A percentile compares a stretch with the other conserved stretches of the same genome.
phyloP scores from a whole-genome alignment of 78 protist species.

The Isochrysis galbana region DNA sequence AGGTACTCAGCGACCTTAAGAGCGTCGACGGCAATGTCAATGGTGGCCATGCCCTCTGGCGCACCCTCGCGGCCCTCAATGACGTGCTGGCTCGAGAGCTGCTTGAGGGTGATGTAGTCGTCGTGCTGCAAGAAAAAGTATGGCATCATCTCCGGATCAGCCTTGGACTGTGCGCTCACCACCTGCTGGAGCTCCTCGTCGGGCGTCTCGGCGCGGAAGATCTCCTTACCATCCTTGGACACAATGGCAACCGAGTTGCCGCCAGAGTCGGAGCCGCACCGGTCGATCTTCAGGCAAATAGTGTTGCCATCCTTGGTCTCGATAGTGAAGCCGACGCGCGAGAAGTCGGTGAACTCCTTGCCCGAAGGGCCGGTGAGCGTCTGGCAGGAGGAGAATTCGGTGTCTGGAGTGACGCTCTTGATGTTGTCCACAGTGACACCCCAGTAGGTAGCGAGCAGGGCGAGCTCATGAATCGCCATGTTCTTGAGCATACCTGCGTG shows the following conservation, averaged over 20 bases:
- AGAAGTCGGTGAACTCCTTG: conserved; percentile 16
- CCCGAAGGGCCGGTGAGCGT: not conserved
- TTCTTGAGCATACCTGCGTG: not conserved
- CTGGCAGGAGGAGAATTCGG: not conserved
- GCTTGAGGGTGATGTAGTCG: conserved; percentile 17
- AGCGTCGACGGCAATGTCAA: not conserved
- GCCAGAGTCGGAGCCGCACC: not conserved
- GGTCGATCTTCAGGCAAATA: not conserved
- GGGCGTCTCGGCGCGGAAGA: conserved; percentile 10
- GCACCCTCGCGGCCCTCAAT: not conserved
- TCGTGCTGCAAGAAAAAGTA: conserved; percentile 23
- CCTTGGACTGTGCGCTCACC: not conserved
- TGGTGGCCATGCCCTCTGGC: conserved; percentile 22
- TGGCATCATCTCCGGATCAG: conserved; percentile 13
- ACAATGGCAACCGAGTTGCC: conserved; percentile 9
- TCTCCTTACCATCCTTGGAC: not conserved
- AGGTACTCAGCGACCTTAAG: conserved; percentile 21
- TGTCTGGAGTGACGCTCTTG: not conserved
- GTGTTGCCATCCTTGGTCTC: not conserved
- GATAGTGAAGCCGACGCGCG: not conserved
- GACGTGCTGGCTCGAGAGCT: not conserved
- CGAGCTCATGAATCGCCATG: conserved; percentile 31
- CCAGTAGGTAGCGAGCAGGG: conserved; percentile 12
- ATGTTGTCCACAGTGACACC: conserved; percentile 7
- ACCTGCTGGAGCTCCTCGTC: not conserved